Conservation (phyloP, 1,284 basidiomycete genomes). For the Apiotrichum gamsii region DNA sequence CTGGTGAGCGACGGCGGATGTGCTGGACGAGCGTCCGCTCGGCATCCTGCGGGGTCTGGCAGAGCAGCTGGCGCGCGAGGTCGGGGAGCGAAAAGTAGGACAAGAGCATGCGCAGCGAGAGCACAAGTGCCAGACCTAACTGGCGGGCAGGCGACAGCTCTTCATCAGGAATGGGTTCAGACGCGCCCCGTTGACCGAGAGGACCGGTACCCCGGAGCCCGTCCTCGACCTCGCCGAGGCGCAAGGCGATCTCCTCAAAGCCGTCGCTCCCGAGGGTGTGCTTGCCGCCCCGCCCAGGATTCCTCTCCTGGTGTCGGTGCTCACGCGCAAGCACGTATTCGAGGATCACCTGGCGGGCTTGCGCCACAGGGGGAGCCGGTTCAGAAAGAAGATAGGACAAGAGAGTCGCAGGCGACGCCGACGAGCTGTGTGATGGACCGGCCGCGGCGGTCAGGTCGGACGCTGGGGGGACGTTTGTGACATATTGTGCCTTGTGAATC, state of each 20-base stretch:
- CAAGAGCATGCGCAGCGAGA: slow-evolving; percentile 43
- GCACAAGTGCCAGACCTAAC: slow-evolving; percentile 34
- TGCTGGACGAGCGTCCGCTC: slow-evolving; percentile 44
- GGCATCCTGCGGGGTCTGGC: slow-evolving; percentile 33
- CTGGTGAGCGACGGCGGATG: slow-evolving; percentile 35
- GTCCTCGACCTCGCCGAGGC: slow-evolving; percentile 38
- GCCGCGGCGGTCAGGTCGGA: slow-evolving; percentile 39
- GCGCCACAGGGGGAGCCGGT: slow-evolving; percentile 34
- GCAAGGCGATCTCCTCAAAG: slow-evolving; percentile 40
- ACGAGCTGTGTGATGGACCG: slow-evolving; percentile 34
- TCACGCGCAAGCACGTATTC: slow-evolving; percentile 42
- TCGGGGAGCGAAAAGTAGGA: slow-evolving; percentile 43
- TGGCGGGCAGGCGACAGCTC: slow-evolving; percentile 30
- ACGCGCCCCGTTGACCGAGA: slow-evolving; percentile 13
- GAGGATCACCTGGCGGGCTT: slow-evolving; percentile 43
- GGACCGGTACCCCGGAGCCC: slow-evolving; percentile 23
- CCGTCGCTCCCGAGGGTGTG: slow-evolving; percentile 38
- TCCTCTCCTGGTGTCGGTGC: slow-evolving; percentile 34
- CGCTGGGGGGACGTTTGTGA: slow-evolving; percentile 42
- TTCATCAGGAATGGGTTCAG: slow-evolving; percentile 7
- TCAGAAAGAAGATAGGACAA: slow-evolving; percentile 33
- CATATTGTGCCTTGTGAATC: slow-evolving; percentile 39
- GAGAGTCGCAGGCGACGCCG: slow-evolving; percentile 31
- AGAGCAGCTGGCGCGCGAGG: slow-evolving; percentile 35
- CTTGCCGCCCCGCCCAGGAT: slow-evolving; percentile 40